Evolutionary conservation across 371 early-diverging fungal genomes (phyloP), one percentile per base, ranked within the genome.

Genomic region (Mortierella sp.): DNA sequence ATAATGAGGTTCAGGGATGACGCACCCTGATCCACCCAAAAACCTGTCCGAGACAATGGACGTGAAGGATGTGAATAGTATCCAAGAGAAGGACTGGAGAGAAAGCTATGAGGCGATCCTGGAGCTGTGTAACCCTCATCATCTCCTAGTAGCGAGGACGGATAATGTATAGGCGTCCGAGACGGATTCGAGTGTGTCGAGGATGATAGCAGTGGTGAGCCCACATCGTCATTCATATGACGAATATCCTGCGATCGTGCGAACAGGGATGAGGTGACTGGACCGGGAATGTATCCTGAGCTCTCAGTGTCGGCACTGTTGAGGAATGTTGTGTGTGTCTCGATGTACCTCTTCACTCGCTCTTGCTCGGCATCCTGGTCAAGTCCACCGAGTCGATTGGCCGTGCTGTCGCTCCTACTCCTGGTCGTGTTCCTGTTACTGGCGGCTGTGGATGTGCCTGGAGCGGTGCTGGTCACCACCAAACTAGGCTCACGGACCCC

Each of bases 61-160:
- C 72, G 57, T 0, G 72, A 72, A n/a, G 61, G n/a, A 23, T 72
- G 66, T 1, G 72, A 72, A 38, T 71, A 65, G 34, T 61, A 71
- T 0, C 71, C 71, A 13, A 71, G 30, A 13, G 65, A 65, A 4
- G 71, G 61, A 52, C 71, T 64, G 0, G 71, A 71, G 2, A 65
- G 24, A 52, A 71, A 54, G 18, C 71, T 71, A 49, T 59, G 31
- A 12, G 68, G 68, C 1, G 68, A 51, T 3, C 68, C 62, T 27
- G 68, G 68, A 0, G 54, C 53, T 1, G 58, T 61, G 3, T 45
- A 45, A 1, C 54, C 54, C 24, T 47, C 63, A 10, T 71, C 71
- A 23, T 71, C 71, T 54, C 53, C 65, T 28, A 50, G 45, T 2
- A 69, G 53, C 1, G 70, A 69, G 5, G 70, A 39, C 31, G 63